phyloP scores from a whole-genome alignment of 805 yeast species.

The Blastobotrys peoriensis region DNA sequence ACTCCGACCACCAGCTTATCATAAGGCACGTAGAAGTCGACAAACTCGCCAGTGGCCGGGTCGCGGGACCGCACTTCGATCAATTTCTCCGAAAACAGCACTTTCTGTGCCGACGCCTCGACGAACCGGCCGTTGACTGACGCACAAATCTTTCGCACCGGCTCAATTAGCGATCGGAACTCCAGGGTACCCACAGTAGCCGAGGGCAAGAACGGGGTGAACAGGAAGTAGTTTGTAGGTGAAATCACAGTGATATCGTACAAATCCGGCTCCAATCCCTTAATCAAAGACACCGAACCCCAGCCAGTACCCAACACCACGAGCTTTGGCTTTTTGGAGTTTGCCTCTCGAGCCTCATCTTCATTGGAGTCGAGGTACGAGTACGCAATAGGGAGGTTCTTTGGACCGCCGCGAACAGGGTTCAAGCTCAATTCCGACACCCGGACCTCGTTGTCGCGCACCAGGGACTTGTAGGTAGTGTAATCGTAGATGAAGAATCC shows the following conservation, averaged over 20 bases:
- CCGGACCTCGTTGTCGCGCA: conserved; percentile 36
- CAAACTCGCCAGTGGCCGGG: conserved; percentile 35
- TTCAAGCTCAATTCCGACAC: conserved; percentile 49
- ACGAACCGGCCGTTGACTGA: conserved; percentile 53
- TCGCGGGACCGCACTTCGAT: conserved; percentile 48
- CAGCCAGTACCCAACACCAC: conserved; percentile 66
- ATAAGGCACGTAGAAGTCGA: conserved; percentile 58
- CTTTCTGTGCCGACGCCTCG: conserved; percentile 55
- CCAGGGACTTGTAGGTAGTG: conserved; percentile 45
- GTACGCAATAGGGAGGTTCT: conserved; percentile 56
- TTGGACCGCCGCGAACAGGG: conserved; percentile 64
- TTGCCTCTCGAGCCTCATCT: conserved; percentile 27
- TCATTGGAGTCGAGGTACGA: conserved; percentile 55
- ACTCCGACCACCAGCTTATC: conserved; percentile 64
- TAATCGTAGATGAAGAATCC: conserved; percentile 60
- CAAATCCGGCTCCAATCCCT: conserved; percentile 44
- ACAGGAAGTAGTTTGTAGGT: conserved; percentile 62
- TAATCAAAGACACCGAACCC: conserved; percentile 60
- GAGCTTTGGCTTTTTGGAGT: conserved; percentile 43
- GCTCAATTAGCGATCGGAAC: conserved; percentile 57
- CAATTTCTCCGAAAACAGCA: conserved; percentile 50
- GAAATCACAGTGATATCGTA: conserved; percentile 63
- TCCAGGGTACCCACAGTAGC: conserved; percentile 70
- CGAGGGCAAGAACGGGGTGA: conserved; percentile 63
- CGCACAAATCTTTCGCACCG: conserved; percentile 51